Conservation (phyloP, 306 rosid genomes). For the Elaeagnus macrophylla region DNA sequence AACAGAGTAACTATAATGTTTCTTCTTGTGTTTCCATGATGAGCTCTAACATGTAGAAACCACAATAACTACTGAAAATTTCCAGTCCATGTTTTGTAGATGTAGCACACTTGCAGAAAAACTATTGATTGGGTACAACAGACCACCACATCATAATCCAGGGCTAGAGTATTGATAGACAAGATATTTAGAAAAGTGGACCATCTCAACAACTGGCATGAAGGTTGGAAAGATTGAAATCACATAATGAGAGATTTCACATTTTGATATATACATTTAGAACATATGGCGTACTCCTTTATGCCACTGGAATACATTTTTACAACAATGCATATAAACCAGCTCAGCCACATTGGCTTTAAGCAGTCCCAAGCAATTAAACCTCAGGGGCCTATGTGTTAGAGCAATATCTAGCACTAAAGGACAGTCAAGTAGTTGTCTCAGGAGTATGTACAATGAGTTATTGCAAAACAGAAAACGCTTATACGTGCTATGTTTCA, state of each 20-base stretch:
- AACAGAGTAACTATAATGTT: too few relatives aligned
- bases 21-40: too few relatives aligned
- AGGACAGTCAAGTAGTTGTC: slow-evolving; percentile 21
- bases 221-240: slow-evolving; percentile 18
- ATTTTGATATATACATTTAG: slow-evolving; percentile 12
- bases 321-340: slow-evolving; percentile 13
- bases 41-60: slow-evolving; percentile 4
- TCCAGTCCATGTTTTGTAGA: slow-evolving; percentile 5
- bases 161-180: slow-evolving; percentile 15
- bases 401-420: slow-evolving; percentile 21
- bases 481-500: too few relatives aligned
- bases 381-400: slow-evolving; percentile 21
- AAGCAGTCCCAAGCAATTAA: slow-evolving; percentile 20
- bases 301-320: slow-evolving; percentile 11
- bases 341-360: slow-evolving; percentile 15
- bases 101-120: slow-evolving; percentile 22
- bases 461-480: too few relatives aligned
- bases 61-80: not conserved
- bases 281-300: slow-evolving; percentile 10
- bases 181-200: slow-evolving; percentile 32
- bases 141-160: slow-evolving; percentile 23
- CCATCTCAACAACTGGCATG: slow-evolving; percentile 39
- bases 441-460: not conserved
- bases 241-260: slow-evolving; percentile 15
- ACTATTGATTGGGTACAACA: slow-evolving; percentile 19